Percentiles rank a stretch among this genome's conserved stretches.
Evolutionary conservation across 2,329 filamentous ascomycete genomes (phyloP).

Genomic region (Hawksworthiomyces lignivorus): DNA sequence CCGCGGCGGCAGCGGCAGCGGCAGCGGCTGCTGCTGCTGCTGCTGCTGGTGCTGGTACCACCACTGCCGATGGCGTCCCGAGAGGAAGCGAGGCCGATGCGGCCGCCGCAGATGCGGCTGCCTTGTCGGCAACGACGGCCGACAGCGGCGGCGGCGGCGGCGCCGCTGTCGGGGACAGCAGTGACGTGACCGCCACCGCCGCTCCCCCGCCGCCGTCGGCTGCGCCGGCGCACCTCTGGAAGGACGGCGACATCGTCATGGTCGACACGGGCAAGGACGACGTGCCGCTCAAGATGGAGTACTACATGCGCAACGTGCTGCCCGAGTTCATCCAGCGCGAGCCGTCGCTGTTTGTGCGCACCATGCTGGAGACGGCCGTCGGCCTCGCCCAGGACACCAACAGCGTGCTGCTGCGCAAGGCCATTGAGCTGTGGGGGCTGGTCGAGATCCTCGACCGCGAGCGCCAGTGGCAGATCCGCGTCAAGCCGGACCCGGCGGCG

Average conservation of each 20-base stretch:
- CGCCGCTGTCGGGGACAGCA: constrained; percentile 15
- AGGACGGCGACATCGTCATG: constrained; percentile 35
- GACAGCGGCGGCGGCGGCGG: not conserved
- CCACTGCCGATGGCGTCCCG: not conserved
- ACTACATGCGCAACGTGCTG: constrained; percentile 52
- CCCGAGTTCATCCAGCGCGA: constrained; percentile 52
- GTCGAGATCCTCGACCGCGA: constrained; percentile 60
- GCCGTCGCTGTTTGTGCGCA: constrained; percentile 51
- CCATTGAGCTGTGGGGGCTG: constrained; percentile 56
- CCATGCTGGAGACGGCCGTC: constrained; percentile 45
- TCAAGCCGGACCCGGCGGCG: constrained; percentile 30
- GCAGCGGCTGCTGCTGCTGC: constrained; percentile 18
- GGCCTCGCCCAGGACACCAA: constrained; percentile 38
- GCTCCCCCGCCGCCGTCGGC: constrained; percentile 26
- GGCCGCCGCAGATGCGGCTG: too few relatives aligned
- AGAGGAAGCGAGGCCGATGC: too few relatives aligned
- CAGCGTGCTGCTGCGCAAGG: constrained; percentile 48
- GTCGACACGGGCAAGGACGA: constrained; percentile 56
- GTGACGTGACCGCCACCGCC: constrained; percentile 2
- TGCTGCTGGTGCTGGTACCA: constrained; percentile 20
- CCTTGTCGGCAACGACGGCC: not conserved
- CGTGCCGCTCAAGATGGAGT: constrained; percentile 49
- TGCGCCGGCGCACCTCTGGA: constrained; percentile 14
- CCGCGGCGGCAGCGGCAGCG: not conserved
- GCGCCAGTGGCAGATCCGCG: constrained; percentile 51